Percentiles rank a stretch among this genome's conserved stretches.
These are phyloP conservation scores for Olyra latifolia DNA, from an alignment of 176 grass and related monocot species.

Conservation along the genomic window DNA sequence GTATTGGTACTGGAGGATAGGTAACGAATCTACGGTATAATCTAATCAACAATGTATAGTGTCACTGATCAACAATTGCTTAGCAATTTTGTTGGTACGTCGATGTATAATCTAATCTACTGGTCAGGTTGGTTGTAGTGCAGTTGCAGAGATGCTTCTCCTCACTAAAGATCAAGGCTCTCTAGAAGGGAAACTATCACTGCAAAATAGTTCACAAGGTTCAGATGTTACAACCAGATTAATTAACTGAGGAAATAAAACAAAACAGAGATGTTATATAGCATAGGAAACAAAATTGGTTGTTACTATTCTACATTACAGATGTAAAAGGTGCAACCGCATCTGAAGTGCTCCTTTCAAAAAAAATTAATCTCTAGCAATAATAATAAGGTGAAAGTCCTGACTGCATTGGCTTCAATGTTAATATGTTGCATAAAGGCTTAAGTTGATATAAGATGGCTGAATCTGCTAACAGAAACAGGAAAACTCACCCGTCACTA, in stretches of 20 bases:
- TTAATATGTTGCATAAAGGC: constrained; percentile 1
- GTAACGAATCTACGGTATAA: background rate
- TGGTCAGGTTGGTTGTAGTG: background rate
- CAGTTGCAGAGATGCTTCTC: background rate
- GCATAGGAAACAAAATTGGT: background rate
- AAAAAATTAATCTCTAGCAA: background rate
- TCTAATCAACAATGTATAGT: too few relatives aligned
- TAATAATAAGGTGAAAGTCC: background rate
- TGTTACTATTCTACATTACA: background rate
- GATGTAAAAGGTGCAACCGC: constrained; percentile 2
- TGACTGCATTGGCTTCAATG: background rate
- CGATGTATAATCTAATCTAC: background rate
- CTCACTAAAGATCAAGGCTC: constrained; percentile 20
- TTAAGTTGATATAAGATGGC: background rate
- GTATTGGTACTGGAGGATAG: background rate
- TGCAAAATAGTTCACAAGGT: constrained; percentile 32
- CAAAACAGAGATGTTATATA: background rate
- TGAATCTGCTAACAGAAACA: constrained; percentile 23
- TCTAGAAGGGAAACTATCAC: constrained; percentile 37
- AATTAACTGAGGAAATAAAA: background rate
- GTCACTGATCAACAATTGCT: background rate
- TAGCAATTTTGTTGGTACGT: background rate
- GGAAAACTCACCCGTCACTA: constrained; percentile 32
- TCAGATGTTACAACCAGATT: constrained; percentile 15
- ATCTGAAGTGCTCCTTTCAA: constrained; percentile 12